These are phyloP conservation scores for Kodamaea fungicola DNA, from an alignment of 1,139 yeast species.

Conservation along the genomic window DNA sequence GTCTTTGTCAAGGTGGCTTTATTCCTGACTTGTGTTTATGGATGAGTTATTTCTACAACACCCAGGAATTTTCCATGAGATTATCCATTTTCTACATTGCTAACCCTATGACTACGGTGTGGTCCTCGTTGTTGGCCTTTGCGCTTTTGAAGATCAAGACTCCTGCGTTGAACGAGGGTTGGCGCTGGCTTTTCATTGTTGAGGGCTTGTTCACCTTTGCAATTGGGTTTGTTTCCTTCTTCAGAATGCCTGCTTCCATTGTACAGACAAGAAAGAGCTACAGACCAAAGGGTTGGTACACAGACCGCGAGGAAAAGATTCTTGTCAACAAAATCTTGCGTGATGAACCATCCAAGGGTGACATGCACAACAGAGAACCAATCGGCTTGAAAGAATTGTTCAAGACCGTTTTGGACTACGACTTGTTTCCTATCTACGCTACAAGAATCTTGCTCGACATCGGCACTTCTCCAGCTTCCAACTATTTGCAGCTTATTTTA, in stretches of 20 bases:
- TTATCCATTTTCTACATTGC: conserved; percentile 25
- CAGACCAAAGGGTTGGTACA: conserved; percentile 33
- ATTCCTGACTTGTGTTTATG: conserved; percentile 29
- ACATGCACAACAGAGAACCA: conserved; percentile 31
- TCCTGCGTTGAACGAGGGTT: conserved; percentile 13
- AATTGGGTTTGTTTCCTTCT: conserved; percentile 27
- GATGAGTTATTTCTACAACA: conserved; percentile 30
- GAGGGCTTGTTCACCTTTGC: conserved; percentile 30
- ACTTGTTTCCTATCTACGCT: conserved; percentile 20
- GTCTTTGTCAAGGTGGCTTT: conserved; percentile 29
- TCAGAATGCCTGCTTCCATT: conserved; percentile 34
- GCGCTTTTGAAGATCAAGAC: conserved; percentile 23
- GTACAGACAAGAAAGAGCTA: conserved; percentile 26
- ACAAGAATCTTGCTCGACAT: conserved; percentile 16
- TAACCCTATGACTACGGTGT: conserved; percentile 19
- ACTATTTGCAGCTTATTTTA: conserved; percentile 14
- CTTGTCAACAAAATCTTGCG: conserved; percentile 27
- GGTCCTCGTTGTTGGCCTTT: conserved; percentile 27
- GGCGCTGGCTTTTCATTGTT: conserved; percentile 38
- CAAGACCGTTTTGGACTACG: conserved; percentile 20
- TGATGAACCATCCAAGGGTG: conserved; percentile 33
- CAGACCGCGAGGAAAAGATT: conserved; percentile 34
- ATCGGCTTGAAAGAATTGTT: conserved; percentile 19
- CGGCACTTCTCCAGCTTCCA: conserved; percentile 12
- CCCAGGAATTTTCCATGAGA: conserved; percentile 25